Conservation (phyloP, 305 asterid genomes). For the Fraxinus greggii region DNA sequence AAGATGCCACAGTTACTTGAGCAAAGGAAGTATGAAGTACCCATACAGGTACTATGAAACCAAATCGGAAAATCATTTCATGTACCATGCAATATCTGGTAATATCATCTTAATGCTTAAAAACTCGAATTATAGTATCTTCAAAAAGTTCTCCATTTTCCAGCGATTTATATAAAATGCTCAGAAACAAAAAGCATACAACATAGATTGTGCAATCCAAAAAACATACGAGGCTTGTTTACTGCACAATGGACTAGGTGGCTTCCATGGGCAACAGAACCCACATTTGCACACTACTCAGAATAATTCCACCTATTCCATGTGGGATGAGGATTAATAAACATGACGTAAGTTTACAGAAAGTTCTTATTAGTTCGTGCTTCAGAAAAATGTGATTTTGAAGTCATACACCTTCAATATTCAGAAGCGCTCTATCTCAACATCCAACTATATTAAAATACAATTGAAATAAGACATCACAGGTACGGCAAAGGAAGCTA, state of each 20-base stretch:
- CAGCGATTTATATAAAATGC: not conserved
- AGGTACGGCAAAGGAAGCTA: not conserved
- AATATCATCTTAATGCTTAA: not conserved
- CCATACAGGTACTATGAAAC: not conserved
- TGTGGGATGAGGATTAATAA: not conserved
- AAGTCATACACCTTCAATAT: not conserved
- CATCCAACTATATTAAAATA: not conserved
- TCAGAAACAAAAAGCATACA: not conserved
- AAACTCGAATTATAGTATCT: not conserved
- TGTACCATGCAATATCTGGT: not conserved
- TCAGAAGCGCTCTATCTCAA: not conserved
- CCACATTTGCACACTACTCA: not conserved
- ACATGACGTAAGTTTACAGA: not conserved
- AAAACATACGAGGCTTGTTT: not conserved
- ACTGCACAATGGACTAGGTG: not conserved
- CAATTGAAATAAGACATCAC: not conserved
- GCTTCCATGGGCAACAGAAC: not conserved
- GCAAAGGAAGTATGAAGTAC: not conserved
- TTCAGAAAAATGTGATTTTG: not conserved
- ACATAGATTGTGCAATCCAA: not conserved
- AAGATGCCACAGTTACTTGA: slow-evolving; percentile 1
- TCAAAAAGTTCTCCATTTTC: not conserved
- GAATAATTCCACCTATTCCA: not conserved
- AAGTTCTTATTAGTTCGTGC: not conserved
- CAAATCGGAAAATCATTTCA: not conserved